Conservation (phyloP, 257 asterid genomes). For the Solanum rostratum region DNA sequence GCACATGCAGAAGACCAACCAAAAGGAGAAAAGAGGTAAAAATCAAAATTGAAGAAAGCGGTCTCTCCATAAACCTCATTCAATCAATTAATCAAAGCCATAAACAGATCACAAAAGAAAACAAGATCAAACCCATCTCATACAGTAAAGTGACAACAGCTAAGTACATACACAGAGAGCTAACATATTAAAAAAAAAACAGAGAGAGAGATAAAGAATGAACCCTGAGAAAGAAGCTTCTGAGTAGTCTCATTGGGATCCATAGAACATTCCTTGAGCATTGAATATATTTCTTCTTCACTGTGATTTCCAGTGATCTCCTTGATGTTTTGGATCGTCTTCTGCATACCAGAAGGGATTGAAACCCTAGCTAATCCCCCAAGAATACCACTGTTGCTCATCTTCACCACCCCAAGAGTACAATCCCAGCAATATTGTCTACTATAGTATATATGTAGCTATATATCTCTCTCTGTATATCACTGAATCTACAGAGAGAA, state of each 20-base stretch:
- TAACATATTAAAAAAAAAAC: background rate
- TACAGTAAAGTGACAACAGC: background rate
- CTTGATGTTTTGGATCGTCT: conserved; percentile 70
- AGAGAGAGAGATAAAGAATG: background rate
- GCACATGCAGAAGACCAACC: background rate
- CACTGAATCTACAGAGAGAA: background rate
- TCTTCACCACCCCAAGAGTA: conserved; percentile 25
- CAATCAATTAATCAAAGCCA: background rate
- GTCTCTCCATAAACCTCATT: background rate
- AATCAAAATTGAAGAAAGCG: background rate
- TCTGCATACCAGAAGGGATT: conserved; percentile 56
- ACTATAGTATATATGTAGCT: background rate
- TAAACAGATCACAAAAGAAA: conserved; percentile 24
- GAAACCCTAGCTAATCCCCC: conserved; percentile 44
- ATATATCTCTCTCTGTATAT: background rate
- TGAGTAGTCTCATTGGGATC: conserved; percentile 89
- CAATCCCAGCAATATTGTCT: conserved; percentile 20
- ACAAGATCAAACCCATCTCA: conserved; percentile 18
- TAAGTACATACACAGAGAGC: background rate
- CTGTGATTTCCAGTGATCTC: conserved; percentile 84
- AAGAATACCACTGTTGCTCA: conserved; percentile 23
- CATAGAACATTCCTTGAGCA: conserved; percentile 86
- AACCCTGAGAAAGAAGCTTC: conserved; percentile 80
- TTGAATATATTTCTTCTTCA: conserved; percentile 85
- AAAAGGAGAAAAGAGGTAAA: background rate